A percentile compares a stretch with the other conserved stretches of the same genome.
These are phyloP conservation scores for Mallotus japonicus DNA, from an alignment of 441 rosid species.

Conservation along the genomic window DNA sequence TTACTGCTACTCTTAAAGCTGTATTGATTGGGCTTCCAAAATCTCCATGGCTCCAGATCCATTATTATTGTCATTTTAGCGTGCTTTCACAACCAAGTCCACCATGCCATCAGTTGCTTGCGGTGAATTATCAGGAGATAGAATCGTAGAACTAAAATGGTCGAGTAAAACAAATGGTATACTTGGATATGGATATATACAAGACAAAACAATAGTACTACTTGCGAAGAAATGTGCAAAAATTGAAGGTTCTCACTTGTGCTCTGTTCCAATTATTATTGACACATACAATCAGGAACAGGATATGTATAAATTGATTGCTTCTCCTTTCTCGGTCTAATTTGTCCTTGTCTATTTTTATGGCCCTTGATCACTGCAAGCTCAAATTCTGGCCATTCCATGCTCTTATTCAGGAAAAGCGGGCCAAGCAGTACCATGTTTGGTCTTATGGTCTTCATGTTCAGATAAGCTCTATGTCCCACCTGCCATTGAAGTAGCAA, in stretches of 20 bases:
- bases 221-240: background rate
- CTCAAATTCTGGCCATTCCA: constrained; percentile 75
- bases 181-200: background rate
- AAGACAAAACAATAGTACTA: background rate
- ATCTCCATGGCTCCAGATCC: too few relatives aligned
- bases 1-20: too few relatives aligned
- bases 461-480: constrained; percentile 83
- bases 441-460: constrained; percentile 88
- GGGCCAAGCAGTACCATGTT: constrained; percentile 84
- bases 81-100: too few relatives aligned
- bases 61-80: too few relatives aligned
- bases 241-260: background rate
- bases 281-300: constrained; percentile 92
- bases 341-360: constrained; percentile 79
- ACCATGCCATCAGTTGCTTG: too few relatives aligned
- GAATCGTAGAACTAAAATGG: too few relatives aligned
- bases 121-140: too few relatives aligned
- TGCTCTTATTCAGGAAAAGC: constrained; percentile 75
- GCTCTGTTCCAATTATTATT: constrained; percentile 17
- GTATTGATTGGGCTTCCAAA: too few relatives aligned
- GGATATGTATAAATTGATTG: constrained; percentile 94
- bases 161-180: too few relatives aligned
- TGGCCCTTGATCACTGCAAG: constrained; percentile 77
- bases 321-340: constrained; percentile 71
- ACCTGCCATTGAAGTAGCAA: constrained; percentile 41